These are phyloP conservation scores for Lachnellula arida DNA, from an alignment of 2,329 filamentous ascomycete species.

Conservation along the genomic window DNA sequence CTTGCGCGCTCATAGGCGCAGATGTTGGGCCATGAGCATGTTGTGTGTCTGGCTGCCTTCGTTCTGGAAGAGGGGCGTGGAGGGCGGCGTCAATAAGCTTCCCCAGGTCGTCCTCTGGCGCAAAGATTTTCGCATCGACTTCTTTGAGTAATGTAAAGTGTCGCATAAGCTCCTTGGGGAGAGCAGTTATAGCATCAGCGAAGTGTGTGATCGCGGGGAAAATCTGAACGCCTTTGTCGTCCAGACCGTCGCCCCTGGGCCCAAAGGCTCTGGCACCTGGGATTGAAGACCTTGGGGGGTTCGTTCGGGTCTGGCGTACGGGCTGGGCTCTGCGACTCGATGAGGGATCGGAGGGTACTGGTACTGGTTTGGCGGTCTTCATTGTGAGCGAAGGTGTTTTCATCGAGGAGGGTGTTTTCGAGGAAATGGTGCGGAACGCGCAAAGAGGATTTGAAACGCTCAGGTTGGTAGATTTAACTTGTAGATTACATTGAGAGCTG, in stretches of 20 bases:
- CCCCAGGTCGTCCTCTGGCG: conserved; percentile 76
- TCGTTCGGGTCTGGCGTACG: conserved; percentile 60
- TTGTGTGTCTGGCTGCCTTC: conserved; percentile 34
- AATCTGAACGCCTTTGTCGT: conserved; percentile 58
- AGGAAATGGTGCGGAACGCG: conserved; percentile 20
- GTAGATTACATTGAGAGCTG: conserved; percentile 19
- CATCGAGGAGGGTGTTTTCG: conserved; percentile 5
- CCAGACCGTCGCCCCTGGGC: conserved; percentile 40
- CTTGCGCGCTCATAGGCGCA: conserved; percentile 25
- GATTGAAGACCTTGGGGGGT: conserved; percentile 53
- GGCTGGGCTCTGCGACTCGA: conserved; percentile 59
- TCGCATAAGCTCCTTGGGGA: conserved; percentile 90
- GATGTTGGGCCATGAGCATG: conserved; percentile 25
- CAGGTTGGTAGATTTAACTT: conserved; percentile 7
- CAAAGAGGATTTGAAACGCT: conserved; percentile 11
- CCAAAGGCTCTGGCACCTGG: conserved; percentile 40
- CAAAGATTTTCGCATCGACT: conserved; percentile 94
- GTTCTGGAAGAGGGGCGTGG: conserved; percentile 44
- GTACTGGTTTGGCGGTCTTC: conserved; percentile 31
- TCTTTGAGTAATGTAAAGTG: conserved; percentile 96
- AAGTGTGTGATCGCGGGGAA: conserved; percentile 69
- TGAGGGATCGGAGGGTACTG: conserved; percentile 24
- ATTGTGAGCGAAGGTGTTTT: conserved; percentile 25
- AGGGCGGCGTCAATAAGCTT: conserved; percentile 65
- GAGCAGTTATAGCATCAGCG: conserved; percentile 83